Evolutionary conservation across 2,329 filamentous ascomycete species (phyloP), one percentile per base, ranked within the genome.

Genomic region (Tolypocladium tundrense): DNA sequence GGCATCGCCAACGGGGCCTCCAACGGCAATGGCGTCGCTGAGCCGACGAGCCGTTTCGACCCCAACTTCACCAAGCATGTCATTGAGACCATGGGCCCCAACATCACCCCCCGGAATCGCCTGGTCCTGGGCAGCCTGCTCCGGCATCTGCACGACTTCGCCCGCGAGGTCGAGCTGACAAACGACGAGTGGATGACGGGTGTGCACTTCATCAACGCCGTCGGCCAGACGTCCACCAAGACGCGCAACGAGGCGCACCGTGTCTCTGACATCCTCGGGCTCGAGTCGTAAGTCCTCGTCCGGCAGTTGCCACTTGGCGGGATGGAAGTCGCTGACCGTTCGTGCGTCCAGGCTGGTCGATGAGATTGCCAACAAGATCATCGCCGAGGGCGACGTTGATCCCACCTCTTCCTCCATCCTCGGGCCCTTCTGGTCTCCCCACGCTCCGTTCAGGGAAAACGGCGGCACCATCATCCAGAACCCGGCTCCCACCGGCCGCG

Each of bases 361-460:
- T 58, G 85, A 88, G 66, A 87, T 87, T 64, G 82, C 83, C 62
- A 81, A 86, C 76, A 83, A 80, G 69, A 76, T 84, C 69, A 75
- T 85, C 67, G 82, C 83, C 62, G 83, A 88, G 59, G 79, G 80
- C 58, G 77, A 79, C 67, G 73, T 82, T 60, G 77, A 80, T 60
- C 86, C 87, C 53, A 90, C 88, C n/a, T 88, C 86, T 3, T 88
- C 86, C 60, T 81, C 87, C 59, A 91, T 91, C 67, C 84, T 91
- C 60, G 88, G 88, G 2, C 88, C 88, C 62, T 90, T 91, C 79
- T 91, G 87, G 87, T 87, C 84, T 13, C 87, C 87, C 65, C 79
- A 89, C 65, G 85, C 88, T 1, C 87, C 88, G 39, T 89, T 88
- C 82, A 83, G 87, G 52, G 78, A 84, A 42, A 79, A 84, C 63